Conservation (phyloP, 192 early-diverging fungal genomes). For the Endogone sp. region DNA sequence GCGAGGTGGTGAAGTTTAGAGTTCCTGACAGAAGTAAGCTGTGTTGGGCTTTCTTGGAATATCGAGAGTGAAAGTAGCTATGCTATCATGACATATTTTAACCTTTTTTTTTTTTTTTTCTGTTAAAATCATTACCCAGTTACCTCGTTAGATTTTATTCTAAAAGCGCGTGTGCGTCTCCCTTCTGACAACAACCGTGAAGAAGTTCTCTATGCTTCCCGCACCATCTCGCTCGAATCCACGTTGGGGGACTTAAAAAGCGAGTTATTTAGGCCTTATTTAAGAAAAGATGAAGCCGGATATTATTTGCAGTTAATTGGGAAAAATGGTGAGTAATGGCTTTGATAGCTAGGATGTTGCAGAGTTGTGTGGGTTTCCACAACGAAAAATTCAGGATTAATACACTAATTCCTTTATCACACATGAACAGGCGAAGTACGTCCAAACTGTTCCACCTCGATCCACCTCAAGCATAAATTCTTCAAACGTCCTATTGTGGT, state of each 20-base stretch:
- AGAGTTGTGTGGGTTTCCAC: no score
- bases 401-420: neutral
- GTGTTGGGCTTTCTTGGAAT: no score
- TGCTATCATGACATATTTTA: no score
- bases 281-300: neutral
- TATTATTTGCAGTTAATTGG: neutral
- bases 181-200: neutral
- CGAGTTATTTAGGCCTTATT: neutral
- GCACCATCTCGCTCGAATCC: neutral
- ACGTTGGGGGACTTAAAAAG: neutral
- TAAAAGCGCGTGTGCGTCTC: neutral
- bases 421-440: slow-evolving; percentile 26
- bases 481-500: neutral
- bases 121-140: neutral
- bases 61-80: no score
- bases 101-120: neutral
- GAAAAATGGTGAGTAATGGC: neutral
- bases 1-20: neutral
- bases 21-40: neutral
- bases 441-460: slow-evolving; percentile 7
- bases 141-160: neutral
- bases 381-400: neutral
- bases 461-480: slow-evolving; percentile 26
- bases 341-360: neutral
- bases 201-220: neutral